Base-by-base conservation (phyloP, 495 filamentous ascomycete species). In the Cercophora newfieldiana region DNA sequence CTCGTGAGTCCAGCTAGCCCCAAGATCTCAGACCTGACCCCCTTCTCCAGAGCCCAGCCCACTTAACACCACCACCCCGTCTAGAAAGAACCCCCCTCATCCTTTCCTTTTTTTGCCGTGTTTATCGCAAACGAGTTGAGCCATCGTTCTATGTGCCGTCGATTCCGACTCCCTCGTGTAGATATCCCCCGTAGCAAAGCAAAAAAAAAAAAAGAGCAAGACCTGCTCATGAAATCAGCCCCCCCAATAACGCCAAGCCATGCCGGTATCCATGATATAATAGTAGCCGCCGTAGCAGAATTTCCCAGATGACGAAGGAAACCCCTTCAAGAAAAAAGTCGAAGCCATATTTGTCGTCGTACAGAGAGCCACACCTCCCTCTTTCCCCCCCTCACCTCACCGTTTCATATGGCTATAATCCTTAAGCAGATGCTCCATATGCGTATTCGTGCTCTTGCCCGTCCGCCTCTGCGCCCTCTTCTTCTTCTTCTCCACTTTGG, bases 381-480 rank as follows among this genome's bases (percentile, higher is more conserved):
- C 31, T 7, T 24, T 19, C 12, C 16, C 28, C 28, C 55, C 12
- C 28, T 4, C 24, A 16, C 26, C 57, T 71, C 70, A 79, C 53
- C 75, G 73, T 70, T 76, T 80, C 54, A 76, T 69, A 75, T 90
- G 84, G 30, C 88, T 89, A 67, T 93, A 96, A 72, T 97, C 93
- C 78, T 90, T 89, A 65, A 98, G 79, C 53, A 99, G 86, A 67
- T 90, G 88, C 71, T 83, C 84, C 95, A 99, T 97, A 74, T 99
- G 95, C 31, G 86, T 89, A 73, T 99, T 99, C 55, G 93, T 97
- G 48, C 89, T 89, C 83, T 93, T 96, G 26, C 90, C 91, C 64
- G 88, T 87, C 66, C 86, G 87, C 59, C 91, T 83, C 51, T 87
- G 80, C 57, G 80, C 80, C 63, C 81, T 81, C 85, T 87, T 90